These are phyloP conservation scores for Apium graveolens DNA, from an alignment of 129 eudicot genomes.

Conservation along the genomic window DNA sequence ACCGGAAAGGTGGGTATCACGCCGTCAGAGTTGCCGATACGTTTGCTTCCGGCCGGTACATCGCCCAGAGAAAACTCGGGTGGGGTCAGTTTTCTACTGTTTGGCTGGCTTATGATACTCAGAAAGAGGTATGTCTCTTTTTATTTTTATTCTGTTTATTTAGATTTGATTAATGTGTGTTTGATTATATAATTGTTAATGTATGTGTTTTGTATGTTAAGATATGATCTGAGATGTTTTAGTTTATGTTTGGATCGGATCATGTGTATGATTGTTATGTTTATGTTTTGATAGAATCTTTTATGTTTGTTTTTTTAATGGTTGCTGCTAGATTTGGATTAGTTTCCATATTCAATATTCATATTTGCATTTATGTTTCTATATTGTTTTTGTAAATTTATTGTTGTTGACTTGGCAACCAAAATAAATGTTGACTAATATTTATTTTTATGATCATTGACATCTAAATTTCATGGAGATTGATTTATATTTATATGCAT, in stretches of 20 bases:
- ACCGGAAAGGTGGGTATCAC: slow-evolving; percentile 94
- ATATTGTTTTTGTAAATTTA: neutral
- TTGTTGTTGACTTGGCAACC: neutral
- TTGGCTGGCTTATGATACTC: slow-evolving; percentile 95
- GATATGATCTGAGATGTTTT: neutral
- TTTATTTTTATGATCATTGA: neutral
- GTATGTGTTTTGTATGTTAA: neutral
- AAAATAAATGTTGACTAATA: neutral
- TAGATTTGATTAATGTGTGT: no score
- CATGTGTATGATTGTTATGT: neutral
- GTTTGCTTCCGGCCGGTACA: slow-evolving; percentile 64
- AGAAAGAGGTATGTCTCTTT: slow-evolving; percentile 41
- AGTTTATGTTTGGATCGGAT: neutral
- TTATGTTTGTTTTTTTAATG: neutral
- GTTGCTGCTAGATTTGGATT: slow-evolving; percentile 3
- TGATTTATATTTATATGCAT: neutral
- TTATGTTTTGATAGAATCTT: neutral
- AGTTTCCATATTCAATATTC: neutral
- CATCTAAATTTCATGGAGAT: neutral
- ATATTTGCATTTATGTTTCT: neutral
- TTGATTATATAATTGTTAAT: no score
- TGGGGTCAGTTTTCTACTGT: slow-evolving; percentile 99
- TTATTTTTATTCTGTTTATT: neutral
- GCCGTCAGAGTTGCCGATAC: slow-evolving; percentile 91
- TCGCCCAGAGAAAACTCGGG: slow-evolving; percentile 96